Percentiles rank a stretch among this genome's conserved stretches.
phyloP scores from a whole-genome alignment of 305 asterid genomes.

The Rubia balearica region DNA sequence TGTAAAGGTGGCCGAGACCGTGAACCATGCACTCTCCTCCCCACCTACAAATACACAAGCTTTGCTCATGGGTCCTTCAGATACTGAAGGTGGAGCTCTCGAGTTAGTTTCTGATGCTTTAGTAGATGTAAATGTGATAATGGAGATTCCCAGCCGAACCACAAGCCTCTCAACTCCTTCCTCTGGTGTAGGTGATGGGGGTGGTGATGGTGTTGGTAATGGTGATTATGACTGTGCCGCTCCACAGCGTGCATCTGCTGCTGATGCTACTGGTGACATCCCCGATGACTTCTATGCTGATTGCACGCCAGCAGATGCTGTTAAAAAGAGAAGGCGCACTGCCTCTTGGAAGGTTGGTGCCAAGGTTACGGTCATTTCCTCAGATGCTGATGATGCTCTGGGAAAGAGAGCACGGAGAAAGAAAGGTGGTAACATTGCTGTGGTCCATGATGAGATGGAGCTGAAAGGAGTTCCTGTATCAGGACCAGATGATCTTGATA shows the following conservation, averaged over 20 bases:
- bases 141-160: constrained; percentile 44
- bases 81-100: constrained; percentile 23
- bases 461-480: constrained; percentile 28
- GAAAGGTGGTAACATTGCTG: constrained; percentile 22
- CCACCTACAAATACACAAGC: constrained; percentile 25
- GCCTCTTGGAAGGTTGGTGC: constrained; percentile 57
- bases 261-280: constrained; percentile 32
- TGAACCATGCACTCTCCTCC: constrained; percentile 34
- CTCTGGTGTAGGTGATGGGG: constrained; percentile 33
- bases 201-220: not conserved
- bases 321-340: constrained; percentile 80
- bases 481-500: constrained; percentile 37
- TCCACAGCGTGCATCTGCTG: constrained; percentile 33
- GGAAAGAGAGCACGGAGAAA: constrained; percentile 34
- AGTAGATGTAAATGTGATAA: constrained; percentile 27
- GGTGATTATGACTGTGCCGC: constrained; percentile 50
- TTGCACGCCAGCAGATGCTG: constrained; percentile 85
- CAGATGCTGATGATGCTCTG: constrained; percentile 38
- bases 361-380: constrained; percentile 43
- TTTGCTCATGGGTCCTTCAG: constrained; percentile 18
- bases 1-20: constrained; percentile 58
- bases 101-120: constrained; percentile 25
- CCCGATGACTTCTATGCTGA: constrained; percentile 30
- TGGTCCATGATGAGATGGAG: constrained; percentile 28
- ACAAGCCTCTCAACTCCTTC: constrained; percentile 39